Evolutionary conservation across 441 rosid species (phyloP).

Genomic region (Dalechampia spathulata): DNA sequence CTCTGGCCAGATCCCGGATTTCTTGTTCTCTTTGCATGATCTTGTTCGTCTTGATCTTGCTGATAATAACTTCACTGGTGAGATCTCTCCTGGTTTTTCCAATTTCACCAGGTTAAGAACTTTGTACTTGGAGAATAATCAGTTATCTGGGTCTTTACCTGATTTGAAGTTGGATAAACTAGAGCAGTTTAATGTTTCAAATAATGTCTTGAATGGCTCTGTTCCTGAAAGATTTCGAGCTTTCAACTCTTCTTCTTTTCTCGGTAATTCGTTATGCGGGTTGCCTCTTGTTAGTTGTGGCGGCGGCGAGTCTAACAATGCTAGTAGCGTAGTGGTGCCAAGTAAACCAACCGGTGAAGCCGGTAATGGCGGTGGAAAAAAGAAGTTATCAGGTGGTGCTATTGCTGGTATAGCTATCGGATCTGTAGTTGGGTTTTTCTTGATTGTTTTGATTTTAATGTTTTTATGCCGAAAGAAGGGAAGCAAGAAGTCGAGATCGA

Average conservation of each 20-base stretch:
- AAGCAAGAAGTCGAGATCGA: constrained; percentile 41
- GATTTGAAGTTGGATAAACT: constrained; percentile 37
- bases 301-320: constrained; percentile 15
- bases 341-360: constrained; percentile 40
- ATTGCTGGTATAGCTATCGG: constrained; percentile 94
- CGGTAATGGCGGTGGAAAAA: constrained; percentile 20
- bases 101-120: constrained; percentile 68
- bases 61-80: constrained; percentile 56
- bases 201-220: constrained; percentile 69
- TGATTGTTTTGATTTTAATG: constrained; percentile 49
- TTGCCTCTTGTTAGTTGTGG: constrained; percentile 43
- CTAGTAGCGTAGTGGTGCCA: constrained; percentile 32
- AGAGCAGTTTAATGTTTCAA: constrained; percentile 75
- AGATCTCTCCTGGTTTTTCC: constrained; percentile 43
- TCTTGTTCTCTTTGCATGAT: constrained; percentile 45
- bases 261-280: constrained; percentile 77
- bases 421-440: constrained; percentile 49
- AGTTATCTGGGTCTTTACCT: constrained; percentile 57
- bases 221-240: constrained; percentile 41
- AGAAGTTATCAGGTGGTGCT: constrained; percentile 74
- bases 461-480: constrained; percentile 55
- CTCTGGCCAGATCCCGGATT: constrained; percentile 72
- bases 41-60: constrained; percentile 65
- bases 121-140: constrained; percentile 56
- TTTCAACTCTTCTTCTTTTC: constrained; percentile 44